Percentiles rank a stretch among this genome's conserved stretches.
Conservation (phyloP, 2,329 filamentous ascomycete genomes). For the Didymella pomorum region DNA sequence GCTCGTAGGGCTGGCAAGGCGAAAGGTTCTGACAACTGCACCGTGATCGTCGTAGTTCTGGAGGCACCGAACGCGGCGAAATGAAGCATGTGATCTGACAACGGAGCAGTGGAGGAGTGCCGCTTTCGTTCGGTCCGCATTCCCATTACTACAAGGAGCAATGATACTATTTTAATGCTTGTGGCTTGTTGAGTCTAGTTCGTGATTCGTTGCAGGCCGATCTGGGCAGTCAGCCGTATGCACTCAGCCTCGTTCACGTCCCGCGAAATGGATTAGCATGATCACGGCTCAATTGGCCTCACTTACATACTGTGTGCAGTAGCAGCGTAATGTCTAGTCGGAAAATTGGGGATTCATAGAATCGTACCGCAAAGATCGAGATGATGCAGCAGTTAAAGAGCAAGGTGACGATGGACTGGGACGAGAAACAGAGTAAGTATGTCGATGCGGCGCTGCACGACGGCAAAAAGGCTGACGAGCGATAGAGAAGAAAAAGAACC, state of each 20-base stretch:
- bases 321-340: not conserved
- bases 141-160: not conserved
- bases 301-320: not conserved
- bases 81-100: not conserved
- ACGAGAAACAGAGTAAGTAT: not conserved
- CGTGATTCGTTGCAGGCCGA: not conserved
- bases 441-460: not conserved
- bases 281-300: not conserved
- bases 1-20: constrained; percentile 25
- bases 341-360: not conserved
- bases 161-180: not conserved
- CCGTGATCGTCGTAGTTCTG: constrained; percentile 27
- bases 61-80: constrained; percentile 8
- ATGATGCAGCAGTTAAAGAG: not conserved
- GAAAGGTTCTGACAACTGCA: constrained; percentile 35
- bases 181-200: not conserved
- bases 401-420: not conserved
- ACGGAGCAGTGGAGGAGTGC: not conserved
- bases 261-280: not conserved
- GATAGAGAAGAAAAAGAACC: not conserved
- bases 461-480: not conserved
- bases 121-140: not conserved
- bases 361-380: not conserved
- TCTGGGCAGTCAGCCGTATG: constrained; percentile 6
- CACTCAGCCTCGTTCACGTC: constrained; percentile 7